Evolutionary conservation across 2,329 filamentous ascomycete genomes (phyloP).

Genomic region (Venturia nashicola): DNA sequence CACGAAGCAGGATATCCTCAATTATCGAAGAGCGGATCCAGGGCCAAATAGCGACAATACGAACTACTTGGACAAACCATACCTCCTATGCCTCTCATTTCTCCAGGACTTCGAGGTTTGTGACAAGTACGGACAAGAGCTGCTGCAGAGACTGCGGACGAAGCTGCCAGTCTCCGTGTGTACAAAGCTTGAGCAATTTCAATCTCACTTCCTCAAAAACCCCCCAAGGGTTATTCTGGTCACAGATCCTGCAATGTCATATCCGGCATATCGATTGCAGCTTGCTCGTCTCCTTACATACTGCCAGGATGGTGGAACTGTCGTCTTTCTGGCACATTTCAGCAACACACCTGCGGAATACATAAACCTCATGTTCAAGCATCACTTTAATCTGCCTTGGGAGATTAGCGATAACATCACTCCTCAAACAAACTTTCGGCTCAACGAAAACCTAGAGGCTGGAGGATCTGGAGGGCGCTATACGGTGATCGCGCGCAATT

Average conservation of each 20-base stretch:
- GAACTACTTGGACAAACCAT: constrained; percentile 10
- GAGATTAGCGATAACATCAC: not conserved
- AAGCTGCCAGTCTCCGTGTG: constrained; percentile 8
- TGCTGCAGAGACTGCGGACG: constrained; percentile 6
- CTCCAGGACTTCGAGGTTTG: constrained; percentile 4
- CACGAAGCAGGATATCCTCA: constrained; percentile 9
- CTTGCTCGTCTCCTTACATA: constrained; percentile 9
- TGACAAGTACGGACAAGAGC: constrained; percentile 1
- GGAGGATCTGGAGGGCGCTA: constrained; percentile 7
- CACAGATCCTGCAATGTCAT: constrained; percentile 5
- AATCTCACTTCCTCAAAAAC: constrained; percentile 2
- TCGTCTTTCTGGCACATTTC: constrained; percentile 9
- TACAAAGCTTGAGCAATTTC: constrained; percentile 3
- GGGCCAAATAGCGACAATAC: constrained; percentile 6
- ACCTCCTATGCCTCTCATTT: constrained; percentile 6
- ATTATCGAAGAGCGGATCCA: constrained; percentile 8
- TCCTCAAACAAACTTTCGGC: not conserved
- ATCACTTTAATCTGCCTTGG: constrained; percentile 9
- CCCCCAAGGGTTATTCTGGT: constrained; percentile 8
- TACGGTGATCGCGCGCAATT: constrained; percentile 8
- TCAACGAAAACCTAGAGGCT: constrained; percentile 8
- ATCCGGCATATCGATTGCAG: constrained; percentile 7
- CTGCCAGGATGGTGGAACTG: constrained; percentile 8
- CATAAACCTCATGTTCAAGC: constrained; percentile 7
- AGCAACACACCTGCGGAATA: constrained; percentile 4